Evolutionary conservation across 1,139 yeast genomes (phyloP), one percentile per base, ranked within the genome.

Genomic region (Yamadazyma dendronema): DNA sequence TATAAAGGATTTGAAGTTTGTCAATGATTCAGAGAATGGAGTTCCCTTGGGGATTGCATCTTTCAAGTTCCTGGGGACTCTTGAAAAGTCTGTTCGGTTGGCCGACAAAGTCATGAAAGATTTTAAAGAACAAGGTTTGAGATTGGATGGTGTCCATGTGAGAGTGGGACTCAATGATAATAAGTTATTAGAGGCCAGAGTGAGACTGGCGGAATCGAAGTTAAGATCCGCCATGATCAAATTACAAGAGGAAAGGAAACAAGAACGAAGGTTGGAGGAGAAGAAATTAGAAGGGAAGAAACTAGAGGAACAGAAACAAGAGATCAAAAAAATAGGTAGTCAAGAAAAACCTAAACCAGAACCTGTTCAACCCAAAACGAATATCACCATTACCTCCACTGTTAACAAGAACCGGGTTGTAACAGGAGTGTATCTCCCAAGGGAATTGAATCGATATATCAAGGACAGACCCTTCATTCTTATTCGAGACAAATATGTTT

Each of bases 1-100:
- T 3, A 62, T 69, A 28, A 62, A 59, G 42, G 79, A 77, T 30
- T 65, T 85, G 38, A 78, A 77, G 43, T 71, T 81, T 42, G 66
- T 82, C 15, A 77, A 74, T 43, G 95, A 90, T 53, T 88, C 94
- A 1, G 68, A 71, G 14, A 81, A 85, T 36, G 96, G 90, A 3
- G 85, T 84, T 16, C 92, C 95, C 0, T 60, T 89, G 35, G 95
- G 96, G 3, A 66, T 88, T 24, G 85, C 84, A 31, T 65, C 79
- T 15, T 68, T 88, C 38, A 68, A 73, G 39, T 89, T 77, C 59
- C 79, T 72, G 39, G 90, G 90, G 3, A 65, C 67, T 15, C 52
- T 68, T 2, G 83, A 77, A 34, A 64, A 65, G 39, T 77, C 92
- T 1, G 78, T 78, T 51, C 61, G 56, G 30, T 49, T 61, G 16